Evolutionary conservation across 2,329 filamentous ascomycete species (phyloP), one percentile per base, ranked within the genome.

Genomic region (Falciphora oryzae): DNA sequence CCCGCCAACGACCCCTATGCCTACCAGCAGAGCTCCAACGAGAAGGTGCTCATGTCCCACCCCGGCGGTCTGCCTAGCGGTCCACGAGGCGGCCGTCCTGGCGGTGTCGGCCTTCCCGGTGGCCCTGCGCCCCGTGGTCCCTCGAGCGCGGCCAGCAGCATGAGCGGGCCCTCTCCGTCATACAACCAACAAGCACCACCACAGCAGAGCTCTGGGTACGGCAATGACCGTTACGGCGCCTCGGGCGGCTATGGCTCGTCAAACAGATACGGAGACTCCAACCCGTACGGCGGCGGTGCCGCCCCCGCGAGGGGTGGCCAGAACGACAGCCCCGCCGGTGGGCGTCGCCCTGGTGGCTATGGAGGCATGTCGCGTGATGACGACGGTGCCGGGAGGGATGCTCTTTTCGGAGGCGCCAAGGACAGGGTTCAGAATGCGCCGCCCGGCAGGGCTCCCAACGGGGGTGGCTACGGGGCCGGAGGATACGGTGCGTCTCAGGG

Each of bases 401-500:
- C 83, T 32, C 80, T 92, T 4, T 91, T 92, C 66, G 74, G 73
- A 13, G 82, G 82, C 60, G 85, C 85, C 2, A 75, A 82, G 38
- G 74, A 83, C 65, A 78, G 84, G 61, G 74, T 78, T 44, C 65
- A 67, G 56, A 65, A 68, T 25, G 60, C 63, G n/a, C 32, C 63
- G 35, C 28, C 57, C 28, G 35, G 32, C 44, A 59, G 53, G 32
- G 63, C 27, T 27, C 27, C 69, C 32, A 62, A 28, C 18, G 70
- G 60, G 28, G 70, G 65, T 29, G 64, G 57, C 31, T 68, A 68
- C 59, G 67, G 63, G 13, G 65, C 56, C 53, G 68, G 67, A 35
- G 72, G 70, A 50, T 72, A 72, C 16, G 65, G 60, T 4, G 62
- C 66, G 16, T 27, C 59, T 44, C 38, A 57, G 10, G 65, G 63